A percentile compares a stretch with the other conserved stretches of the same genome.
Conservation (phyloP, 805 yeast genomes). For the fission yeast (Schizosaccharomyces pombe) region DNA sequence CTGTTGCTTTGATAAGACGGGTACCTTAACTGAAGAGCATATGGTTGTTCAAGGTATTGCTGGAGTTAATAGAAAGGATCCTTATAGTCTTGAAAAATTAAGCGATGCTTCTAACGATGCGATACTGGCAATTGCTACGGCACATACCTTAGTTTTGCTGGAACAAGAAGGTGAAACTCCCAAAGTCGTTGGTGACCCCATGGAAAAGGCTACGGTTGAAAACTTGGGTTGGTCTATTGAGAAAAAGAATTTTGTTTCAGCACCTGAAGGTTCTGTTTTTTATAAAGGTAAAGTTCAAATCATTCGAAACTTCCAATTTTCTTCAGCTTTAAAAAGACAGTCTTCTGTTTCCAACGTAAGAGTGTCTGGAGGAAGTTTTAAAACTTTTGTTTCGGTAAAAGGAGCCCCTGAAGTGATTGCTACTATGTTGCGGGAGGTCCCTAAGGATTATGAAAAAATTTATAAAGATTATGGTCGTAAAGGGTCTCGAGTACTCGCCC, state of each 20-base stretch:
- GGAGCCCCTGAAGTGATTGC: slow-evolving; percentile 96
- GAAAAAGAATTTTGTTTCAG: slow-evolving; percentile 21
- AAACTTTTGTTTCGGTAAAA: slow-evolving; percentile 60
- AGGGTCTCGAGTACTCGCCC: slow-evolving; percentile 90
- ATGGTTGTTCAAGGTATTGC: slow-evolving; percentile 90
- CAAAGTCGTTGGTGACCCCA: slow-evolving; percentile 86
- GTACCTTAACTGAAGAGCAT: slow-evolving; percentile 93
- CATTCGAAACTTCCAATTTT: slow-evolving; percentile 85
- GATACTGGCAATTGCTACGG: slow-evolving; percentile 62
- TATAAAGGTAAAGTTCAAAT: slow-evolving; percentile 33
- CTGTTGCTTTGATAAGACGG: slow-evolving; percentile 95
- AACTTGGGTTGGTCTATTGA: slow-evolving; percentile 73
- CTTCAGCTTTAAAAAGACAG: slow-evolving; percentile 86
- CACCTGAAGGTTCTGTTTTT: slow-evolving; percentile 3
- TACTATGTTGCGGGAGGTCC: slow-evolving; percentile 46
- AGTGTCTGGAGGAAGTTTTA: slow-evolving; percentile 18
- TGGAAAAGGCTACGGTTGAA: slow-evolving; percentile 88
- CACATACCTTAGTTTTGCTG: slow-evolving; percentile 80
- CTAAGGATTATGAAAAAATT: slow-evolving; percentile 57
- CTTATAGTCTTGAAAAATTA: slow-evolving; percentile 24
- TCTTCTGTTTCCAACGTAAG: slow-evolving; percentile 49
- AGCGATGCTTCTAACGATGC: slow-evolving; percentile 49
- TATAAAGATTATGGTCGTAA: slow-evolving; percentile 80
- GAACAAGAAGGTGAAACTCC: slow-evolving; percentile 58
- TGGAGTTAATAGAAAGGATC: slow-evolving; percentile 27